A percentile compares a stretch with the other conserved stretches of the same genome.
Evolutionary conservation across 192 early-diverging fungal genomes (phyloP).

Genomic region (Coemansia biformis): DNA sequence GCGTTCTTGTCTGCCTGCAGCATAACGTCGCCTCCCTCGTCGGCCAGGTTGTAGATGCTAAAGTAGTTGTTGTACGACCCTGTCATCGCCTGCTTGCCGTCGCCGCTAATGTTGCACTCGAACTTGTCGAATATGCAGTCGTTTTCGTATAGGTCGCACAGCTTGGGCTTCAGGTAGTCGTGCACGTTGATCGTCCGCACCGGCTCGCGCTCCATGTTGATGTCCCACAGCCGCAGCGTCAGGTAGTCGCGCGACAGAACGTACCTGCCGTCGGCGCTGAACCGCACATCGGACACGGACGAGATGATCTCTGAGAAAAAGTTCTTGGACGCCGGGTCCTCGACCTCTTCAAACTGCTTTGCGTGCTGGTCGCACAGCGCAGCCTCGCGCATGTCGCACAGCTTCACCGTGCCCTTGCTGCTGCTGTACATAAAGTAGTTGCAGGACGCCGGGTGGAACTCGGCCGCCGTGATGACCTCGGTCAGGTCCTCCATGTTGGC

Average conservation of each 20-base stretch:
- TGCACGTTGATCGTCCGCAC: constrained; percentile 95
- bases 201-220: constrained; percentile 94
- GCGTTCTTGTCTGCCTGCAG: constrained; percentile 98
- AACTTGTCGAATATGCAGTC: constrained; percentile 99
- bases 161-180: constrained; percentile 88
- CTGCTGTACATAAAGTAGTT: constrained; percentile 98
- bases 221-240: constrained; percentile 97
- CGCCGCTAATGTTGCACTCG: constrained; percentile 95
- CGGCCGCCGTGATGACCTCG: constrained; percentile 97
- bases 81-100: constrained; percentile 89
- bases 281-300: constrained; percentile 95
- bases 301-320: constrained; percentile 99
- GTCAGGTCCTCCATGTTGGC: constrained; percentile 99
- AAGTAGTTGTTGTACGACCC: constrained; percentile 99
- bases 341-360: constrained; percentile 92
- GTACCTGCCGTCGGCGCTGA: constrained; percentile 92
- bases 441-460: constrained; percentile 95
- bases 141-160: constrained; percentile 99
- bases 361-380: constrained; percentile 93
- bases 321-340: constrained; percentile 92
- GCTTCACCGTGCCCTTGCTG: constrained; percentile 96
- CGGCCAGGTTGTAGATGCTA: constrained; percentile 86
- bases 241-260: constrained; percentile 96
- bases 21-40: constrained; percentile 66
- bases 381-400: constrained; percentile 92